Conservation (phyloP, 2,329 filamentous ascomycete species). For the Colletotrichum chrysophilum region DNA sequence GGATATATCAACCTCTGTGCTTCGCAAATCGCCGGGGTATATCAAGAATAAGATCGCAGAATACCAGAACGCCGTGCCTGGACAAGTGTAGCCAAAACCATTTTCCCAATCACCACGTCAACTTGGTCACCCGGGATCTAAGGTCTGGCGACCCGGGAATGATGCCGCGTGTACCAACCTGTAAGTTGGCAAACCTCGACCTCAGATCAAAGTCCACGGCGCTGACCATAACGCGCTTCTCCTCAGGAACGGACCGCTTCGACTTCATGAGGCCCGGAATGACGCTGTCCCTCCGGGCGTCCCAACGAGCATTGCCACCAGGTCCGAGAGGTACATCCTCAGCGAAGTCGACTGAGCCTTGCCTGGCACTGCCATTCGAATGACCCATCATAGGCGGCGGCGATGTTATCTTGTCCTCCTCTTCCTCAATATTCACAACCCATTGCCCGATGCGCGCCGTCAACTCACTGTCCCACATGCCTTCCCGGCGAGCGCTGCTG, state of each 20-base stretch:
- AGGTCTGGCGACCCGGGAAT: constrained; percentile 50
- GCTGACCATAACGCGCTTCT: constrained; percentile 61
- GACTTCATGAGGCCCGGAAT: constrained; percentile 21
- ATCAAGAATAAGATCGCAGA: constrained; percentile 1
- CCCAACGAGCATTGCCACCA: constrained; percentile 50
- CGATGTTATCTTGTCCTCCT: constrained; percentile 34
- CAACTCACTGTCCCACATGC: constrained; percentile 72
- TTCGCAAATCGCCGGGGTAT: constrained; percentile 18
- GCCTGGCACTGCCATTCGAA: constrained; percentile 25
- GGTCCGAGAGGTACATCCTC: constrained; percentile 38
- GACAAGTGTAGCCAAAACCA: not conserved
- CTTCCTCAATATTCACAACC: constrained; percentile 61
- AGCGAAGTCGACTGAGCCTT: constrained; percentile 37
- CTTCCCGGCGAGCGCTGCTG: constrained; percentile 66
- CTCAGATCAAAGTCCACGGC: constrained; percentile 63
- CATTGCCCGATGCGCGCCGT: constrained; percentile 60
- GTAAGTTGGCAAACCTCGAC: constrained; percentile 51
- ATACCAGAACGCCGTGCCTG: not conserved
- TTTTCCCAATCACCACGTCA: constrained; percentile 47
- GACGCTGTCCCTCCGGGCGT: constrained; percentile 28
- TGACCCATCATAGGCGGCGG: constrained; percentile 29
- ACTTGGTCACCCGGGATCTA: constrained; percentile 49
- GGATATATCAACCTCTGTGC: not conserved
- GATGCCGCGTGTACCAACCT: constrained; percentile 60
- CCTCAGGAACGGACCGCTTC: constrained; percentile 50